phyloP scores from a whole-genome alignment of 2,329 filamentous ascomycete species.

The Neurospora sp. region DNA sequence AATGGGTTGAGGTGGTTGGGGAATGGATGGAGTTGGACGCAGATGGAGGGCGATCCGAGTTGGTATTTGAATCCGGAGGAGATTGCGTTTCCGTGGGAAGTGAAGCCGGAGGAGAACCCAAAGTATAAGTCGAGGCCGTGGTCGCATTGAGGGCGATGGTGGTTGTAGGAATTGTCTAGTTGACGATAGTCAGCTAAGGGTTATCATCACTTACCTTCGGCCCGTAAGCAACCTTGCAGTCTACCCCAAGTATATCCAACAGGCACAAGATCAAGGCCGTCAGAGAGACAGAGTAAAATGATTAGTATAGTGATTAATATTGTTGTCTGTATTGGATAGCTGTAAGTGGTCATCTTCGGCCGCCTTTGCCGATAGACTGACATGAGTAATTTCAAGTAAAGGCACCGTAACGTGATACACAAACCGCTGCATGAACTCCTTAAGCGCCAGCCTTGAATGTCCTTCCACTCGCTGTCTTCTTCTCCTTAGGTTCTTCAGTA shows the following conservation, averaged over 20 bases:
- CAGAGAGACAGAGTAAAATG: neutral
- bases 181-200: neutral
- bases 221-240: too few species aligned
- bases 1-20: slow-evolving; percentile 31
- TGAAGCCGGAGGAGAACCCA: slow-evolving; percentile 27
- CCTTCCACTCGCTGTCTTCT: slow-evolving; percentile 93
- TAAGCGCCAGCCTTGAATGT: slow-evolving; percentile 56
- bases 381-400: neutral
- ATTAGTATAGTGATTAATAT: neutral
- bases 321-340: neutral
- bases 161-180: neutral
- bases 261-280: neutral
- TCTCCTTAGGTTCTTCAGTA: slow-evolving; percentile 81
- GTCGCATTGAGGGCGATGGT: slow-evolving; percentile 19
- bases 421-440: slow-evolving; percentile 1
- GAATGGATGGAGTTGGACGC: slow-evolving; percentile 31
- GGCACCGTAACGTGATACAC: neutral
- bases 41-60: slow-evolving; percentile 26
- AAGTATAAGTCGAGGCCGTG: slow-evolving; percentile 25
- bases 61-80: slow-evolving; percentile 31
- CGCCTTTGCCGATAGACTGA: neutral
- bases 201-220: neutral
- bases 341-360: neutral
- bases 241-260: neutral
- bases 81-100: slow-evolving; percentile 26